A percentile compares a stretch with the other conserved stretches of the same genome.
Conservation (phyloP, 192 early-diverging fungal genomes). For the Podila epigama region DNA sequence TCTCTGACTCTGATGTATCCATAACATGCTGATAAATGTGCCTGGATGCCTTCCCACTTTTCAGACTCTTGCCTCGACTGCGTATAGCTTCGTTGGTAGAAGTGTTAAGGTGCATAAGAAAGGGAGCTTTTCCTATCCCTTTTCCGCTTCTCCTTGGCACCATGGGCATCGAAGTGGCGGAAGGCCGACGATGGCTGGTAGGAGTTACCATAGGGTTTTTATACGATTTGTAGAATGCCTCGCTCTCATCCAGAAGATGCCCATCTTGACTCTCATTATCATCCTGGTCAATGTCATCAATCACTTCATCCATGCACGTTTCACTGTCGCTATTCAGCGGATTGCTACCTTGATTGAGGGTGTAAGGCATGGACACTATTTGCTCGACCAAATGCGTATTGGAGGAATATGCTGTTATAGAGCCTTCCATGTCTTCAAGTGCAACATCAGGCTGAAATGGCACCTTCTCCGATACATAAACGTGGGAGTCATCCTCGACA, state of each 20-base stretch:
- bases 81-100: neutral
- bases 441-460: constrained; percentile 28
- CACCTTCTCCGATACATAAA: constrained; percentile 25
- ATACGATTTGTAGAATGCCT: constrained; percentile 21
- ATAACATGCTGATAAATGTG: constrained; percentile 12
- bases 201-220: constrained; percentile 36
- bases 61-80: constrained; percentile 26
- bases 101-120: constrained; percentile 7
- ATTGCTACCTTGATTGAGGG: neutral
- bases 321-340: neutral
- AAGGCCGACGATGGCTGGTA: constrained; percentile 7
- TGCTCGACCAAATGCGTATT: too few relatives aligned
- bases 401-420: neutral
- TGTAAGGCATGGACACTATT: too few relatives aligned
- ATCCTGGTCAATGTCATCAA: neutral
- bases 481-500: constrained; percentile 9
- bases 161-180: constrained; percentile 21
- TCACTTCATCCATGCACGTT: neutral
- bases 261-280: neutral
- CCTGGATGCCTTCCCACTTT: constrained; percentile 18
- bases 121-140: constrained; percentile 31
- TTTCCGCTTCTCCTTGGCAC: constrained; percentile 21
- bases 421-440: neutral
- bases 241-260: neutral
- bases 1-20: constrained; percentile 13